Base-by-base conservation (phyloP, 1,284 basidiomycete genomes). In the Ceraceosorus guamensis region DNA sequence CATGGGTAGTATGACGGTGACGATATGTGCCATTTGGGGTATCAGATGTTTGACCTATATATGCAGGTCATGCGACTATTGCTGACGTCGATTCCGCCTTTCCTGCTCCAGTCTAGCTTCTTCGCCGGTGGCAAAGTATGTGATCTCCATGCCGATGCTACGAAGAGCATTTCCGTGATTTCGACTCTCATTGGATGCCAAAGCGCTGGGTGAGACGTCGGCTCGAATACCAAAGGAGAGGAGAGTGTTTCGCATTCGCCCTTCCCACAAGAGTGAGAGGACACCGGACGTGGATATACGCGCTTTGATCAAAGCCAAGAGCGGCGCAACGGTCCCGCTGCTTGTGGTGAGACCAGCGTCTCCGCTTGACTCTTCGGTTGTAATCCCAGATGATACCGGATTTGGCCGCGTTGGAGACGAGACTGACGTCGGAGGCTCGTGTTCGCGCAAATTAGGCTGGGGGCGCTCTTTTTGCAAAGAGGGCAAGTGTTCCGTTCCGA, bases 221-320 rank as follows among this genome's bases (percentile, higher is more conserved):
- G 89, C 89, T 13, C 89, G 83, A 13, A 95, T 84, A 3, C 92
- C 92, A 33, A 93, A 77, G 59, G 89, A 88, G 63, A 97, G 85
- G 14, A 97, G 81, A 78, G 91, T 87, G 68, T 90, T 89, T 46
- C 86, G 83, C 67, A 96, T 78, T n/a, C 90, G 83, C 6, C 91
- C 89, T 79, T 96, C 91, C 88, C 92, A 97, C 72, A 96, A 83
- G 35, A 97, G 76, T 5, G 91, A 87, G 33, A 95, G 81, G 64
- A 90, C 87, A 18, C 64, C 60, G 3, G 56, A 65, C 0, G 91
- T 92, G 0, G 89, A 91, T 18, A 89, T 82, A 53, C 88, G 83
- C 4, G 88, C 86, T 79, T 96, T 96, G 50, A 97, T 81, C 0
- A 96, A 88, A 5, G 91, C 91, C 4, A 53, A 18, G 33, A 16